Base-by-base conservation (phyloP, 1,284 basidiomycete genomes). In the Tetrapyrgos nigripes region DNA sequence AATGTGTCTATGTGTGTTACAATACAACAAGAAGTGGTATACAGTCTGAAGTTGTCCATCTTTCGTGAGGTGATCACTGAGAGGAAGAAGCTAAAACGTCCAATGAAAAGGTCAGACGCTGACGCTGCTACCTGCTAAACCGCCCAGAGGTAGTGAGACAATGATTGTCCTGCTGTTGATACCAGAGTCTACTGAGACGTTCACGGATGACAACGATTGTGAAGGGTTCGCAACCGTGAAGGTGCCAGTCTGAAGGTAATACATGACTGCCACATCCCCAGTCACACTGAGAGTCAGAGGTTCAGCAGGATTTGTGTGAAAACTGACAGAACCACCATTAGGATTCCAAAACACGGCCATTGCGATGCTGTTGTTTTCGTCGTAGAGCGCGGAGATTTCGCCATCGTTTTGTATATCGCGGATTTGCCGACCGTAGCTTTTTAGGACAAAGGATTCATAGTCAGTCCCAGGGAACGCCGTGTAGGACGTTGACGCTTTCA, bases 401-500 rank as follows among this genome's bases (percentile, higher is more conserved):
- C 63, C 73, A 58, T 81, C 77, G 64, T 83, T 84, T 17, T 70
- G 72, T 33, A 86, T 68, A 3, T 76, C 74, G 23, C 72, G 67
- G 14, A 84, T 52, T 31, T 68, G 66, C 50, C 37, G 62, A 55
- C 31, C 63, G 50, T 49, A 60, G 8, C 31, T 56, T 57, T 76
- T 79, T 43, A 63, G 48, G 5, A 58, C 46, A 65, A 79, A 86
- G 4, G 63, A 58, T 59, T 2, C 54, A 51, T 68, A 52, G 13
- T 64, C 62, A 21, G 76, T 76, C 1, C 79, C 83, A 27, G 87
- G 87, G 71, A 82, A 87, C 44, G 79, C 74, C 13, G 79, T 76
- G 67, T 89, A 91, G 4, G 82, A 74, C 19, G 81, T 67, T 1
- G 83, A 73, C 1, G 69, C 23, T 59, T 61, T 52, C 8, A 21